A percentile compares a stretch with the other conserved stretches of the same genome.
phyloP scores from a whole-genome alignment of 305 asterid species.

The Fraxinus floribunda region DNA sequence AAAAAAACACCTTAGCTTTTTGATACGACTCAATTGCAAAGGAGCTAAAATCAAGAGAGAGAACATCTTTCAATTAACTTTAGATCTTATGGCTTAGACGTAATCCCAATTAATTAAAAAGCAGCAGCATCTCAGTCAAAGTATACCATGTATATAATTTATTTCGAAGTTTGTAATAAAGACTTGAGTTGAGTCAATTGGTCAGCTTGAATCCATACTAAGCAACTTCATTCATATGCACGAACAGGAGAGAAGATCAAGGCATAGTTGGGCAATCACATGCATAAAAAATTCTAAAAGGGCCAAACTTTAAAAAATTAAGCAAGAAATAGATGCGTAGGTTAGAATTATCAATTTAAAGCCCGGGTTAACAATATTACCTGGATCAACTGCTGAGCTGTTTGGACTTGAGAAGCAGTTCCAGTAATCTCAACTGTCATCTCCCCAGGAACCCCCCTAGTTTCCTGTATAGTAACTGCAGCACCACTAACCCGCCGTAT shows the following conservation, averaged over 20 bases:
- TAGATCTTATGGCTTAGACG: not conserved
- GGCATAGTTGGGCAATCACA: not conserved
- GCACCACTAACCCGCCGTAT: slow-evolving; percentile 91
- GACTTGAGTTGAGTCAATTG: not conserved
- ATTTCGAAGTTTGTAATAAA: not conserved
- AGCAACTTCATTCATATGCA: not conserved
- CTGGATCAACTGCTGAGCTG: slow-evolving; percentile 95
- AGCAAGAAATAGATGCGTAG: not conserved
- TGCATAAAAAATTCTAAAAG: not conserved
- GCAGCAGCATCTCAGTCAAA: not conserved
- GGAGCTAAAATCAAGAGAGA: not conserved
- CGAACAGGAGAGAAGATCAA: not conserved
- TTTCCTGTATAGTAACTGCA: slow-evolving; percentile 88
- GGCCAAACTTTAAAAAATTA: not conserved
- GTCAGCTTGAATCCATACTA: not conserved
- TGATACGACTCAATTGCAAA: not conserved
- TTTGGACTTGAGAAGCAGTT: slow-evolving; percentile 90
- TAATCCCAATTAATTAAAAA: not conserved
- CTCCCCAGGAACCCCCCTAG: slow-evolving; percentile 84
- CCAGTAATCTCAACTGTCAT: slow-evolving; percentile 95
- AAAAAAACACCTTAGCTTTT: not conserved
- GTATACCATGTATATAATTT: not conserved
- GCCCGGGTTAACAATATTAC: slow-evolving; percentile 29
- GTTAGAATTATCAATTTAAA: not conserved
- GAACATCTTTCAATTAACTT: not conserved